Conservation (phyloP, 2,329 filamentous ascomycete species). For the Didymella keratinophila region DNA sequence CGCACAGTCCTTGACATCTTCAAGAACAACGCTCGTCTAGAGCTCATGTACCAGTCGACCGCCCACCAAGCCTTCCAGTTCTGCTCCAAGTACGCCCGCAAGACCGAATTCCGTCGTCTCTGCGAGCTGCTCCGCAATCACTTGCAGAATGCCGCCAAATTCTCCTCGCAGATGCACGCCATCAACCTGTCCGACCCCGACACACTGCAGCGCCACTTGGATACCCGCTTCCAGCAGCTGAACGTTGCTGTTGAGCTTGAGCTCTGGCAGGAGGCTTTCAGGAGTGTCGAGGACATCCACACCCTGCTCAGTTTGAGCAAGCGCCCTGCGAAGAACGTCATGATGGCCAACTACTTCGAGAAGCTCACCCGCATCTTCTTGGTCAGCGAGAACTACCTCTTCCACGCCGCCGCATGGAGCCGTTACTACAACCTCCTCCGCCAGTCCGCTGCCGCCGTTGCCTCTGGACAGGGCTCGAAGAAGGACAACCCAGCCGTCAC, state of each 20-base stretch:
- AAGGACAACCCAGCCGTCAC: slow-evolving; percentile 90
- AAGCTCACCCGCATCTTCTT: slow-evolving; percentile 98
- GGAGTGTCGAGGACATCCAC: slow-evolving; percentile 98
- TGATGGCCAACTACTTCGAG: slow-evolving; percentile 99
- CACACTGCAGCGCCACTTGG: slow-evolving; percentile 94
- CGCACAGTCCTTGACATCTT: slow-evolving; percentile 97
- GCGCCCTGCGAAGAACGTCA: slow-evolving; percentile 95
- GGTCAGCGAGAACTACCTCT: slow-evolving; percentile 98
- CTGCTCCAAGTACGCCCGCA: slow-evolving; percentile 96
- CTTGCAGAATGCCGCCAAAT: slow-evolving; percentile 98
- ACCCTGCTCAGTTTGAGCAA: slow-evolving; percentile 97
- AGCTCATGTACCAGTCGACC: slow-evolving; percentile 98
- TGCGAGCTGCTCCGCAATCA: slow-evolving; percentile 98
- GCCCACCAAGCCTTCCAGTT: slow-evolving; percentile 99
- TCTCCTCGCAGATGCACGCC: slow-evolving; percentile 98
- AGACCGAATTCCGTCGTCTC: slow-evolving; percentile 98
- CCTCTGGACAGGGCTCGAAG: slow-evolving; percentile 87
- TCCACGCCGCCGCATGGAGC: slow-evolving; percentile 97
- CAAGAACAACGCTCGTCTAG: slow-evolving; percentile 97
- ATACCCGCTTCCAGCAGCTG: slow-evolving; percentile 97
- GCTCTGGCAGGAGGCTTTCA: slow-evolving; percentile 99
- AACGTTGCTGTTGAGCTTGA: slow-evolving; percentile 98
- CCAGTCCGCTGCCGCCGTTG: slow-evolving; percentile 83
- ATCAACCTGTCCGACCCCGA: slow-evolving; percentile 99
- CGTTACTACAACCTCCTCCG: slow-evolving; percentile 96